These are phyloP conservation scores for Penicillium diatomitis DNA, from an alignment of 495 filamentous ascomycete genomes.

Conservation along the genomic window DNA sequence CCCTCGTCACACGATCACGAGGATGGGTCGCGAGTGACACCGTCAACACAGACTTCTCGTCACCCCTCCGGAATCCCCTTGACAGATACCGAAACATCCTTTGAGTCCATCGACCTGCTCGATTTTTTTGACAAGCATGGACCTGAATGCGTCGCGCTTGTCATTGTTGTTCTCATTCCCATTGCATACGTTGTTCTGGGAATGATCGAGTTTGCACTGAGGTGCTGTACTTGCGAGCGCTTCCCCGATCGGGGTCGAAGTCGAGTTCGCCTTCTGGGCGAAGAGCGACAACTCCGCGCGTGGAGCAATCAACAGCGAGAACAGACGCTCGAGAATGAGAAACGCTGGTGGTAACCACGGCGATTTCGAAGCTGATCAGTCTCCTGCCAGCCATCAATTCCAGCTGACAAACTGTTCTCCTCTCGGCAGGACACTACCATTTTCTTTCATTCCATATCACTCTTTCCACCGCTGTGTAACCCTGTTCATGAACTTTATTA, in stretches of 20 bases:
- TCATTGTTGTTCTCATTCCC: constrained; percentile 16
- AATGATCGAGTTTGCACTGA: constrained; percentile 8
- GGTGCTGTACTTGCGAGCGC: constrained; percentile 6
- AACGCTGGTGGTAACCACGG: constrained; percentile 6
- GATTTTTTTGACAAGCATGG: constrained; percentile 12
- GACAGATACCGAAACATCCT: background rate
- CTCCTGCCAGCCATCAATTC: background rate
- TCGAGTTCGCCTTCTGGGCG: constrained; percentile 9
- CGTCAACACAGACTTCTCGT: background rate
- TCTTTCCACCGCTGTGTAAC: no score
- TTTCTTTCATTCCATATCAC: no score
- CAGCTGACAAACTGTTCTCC: no score
- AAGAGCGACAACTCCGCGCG: constrained; percentile 13
- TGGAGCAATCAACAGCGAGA: constrained; percentile 8
- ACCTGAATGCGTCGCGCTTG: constrained; percentile 13
- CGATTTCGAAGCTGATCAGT: background rate
- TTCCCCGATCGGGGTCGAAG: constrained; percentile 13
- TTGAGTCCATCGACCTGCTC: constrained; percentile 2
- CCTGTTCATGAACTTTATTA: no score
- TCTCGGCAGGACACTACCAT: no score
- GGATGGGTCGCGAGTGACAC: background rate
- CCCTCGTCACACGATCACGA: background rate
- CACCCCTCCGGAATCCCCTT: background rate
- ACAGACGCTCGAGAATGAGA: constrained; percentile 5
- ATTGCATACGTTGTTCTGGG: constrained; percentile 15